Base-by-base conservation (phyloP, 768 basidiomycete genomes). In the Serpula lacrymans region DNA sequence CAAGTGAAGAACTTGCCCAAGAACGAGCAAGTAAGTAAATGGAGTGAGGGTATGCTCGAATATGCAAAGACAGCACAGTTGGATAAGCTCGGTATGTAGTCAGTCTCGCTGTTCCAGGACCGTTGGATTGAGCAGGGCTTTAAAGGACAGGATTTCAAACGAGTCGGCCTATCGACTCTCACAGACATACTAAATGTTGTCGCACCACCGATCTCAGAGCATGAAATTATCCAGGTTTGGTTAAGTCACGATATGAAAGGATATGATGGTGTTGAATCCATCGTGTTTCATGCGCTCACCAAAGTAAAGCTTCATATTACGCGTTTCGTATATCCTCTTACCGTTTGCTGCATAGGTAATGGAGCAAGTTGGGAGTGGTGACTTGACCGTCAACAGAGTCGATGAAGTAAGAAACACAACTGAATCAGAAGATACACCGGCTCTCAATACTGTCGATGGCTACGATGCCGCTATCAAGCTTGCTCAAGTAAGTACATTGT, bases 161-260 rank as follows among this genome's bases (percentile, higher is more conserved):
- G 84, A 37, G 86, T 88, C 20, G 90, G 92, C 21, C 66, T 94
- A 26, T 91, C 89, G 8, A 92, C 94, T 3, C 68, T 98, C 20
- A 89, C 80, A 2, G 93, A 95, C 42, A 83, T 99, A 41, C 70
- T 99, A 37, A 95, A 97, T 58, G 95, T 86, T 21, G 95, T 99
- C 45, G 96, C 96, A 1, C 96, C 96, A 29, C 96, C 96, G 10
- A 98, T 98, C 53, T 89, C 94, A 18, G 94, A 95, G 60, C 95
- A 98, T 58, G 96, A 99, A 64, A 91, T 97, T 12, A 93, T 99
- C 48, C 82, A 96, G 59, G 83, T 99, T 6, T 91, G 89, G 86
- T 68, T 99, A 27, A 87, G 85, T 55, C 94, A 98, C 65, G 93
- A 96, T 50, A 94, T 99, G 94, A 73, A 77, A 48, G 96, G 96